A percentile compares a stretch with the other conserved stretches of the same genome.
Evolutionary conservation across 768 basidiomycete species (phyloP).

Genomic region (Tulasnella sp.): DNA sequence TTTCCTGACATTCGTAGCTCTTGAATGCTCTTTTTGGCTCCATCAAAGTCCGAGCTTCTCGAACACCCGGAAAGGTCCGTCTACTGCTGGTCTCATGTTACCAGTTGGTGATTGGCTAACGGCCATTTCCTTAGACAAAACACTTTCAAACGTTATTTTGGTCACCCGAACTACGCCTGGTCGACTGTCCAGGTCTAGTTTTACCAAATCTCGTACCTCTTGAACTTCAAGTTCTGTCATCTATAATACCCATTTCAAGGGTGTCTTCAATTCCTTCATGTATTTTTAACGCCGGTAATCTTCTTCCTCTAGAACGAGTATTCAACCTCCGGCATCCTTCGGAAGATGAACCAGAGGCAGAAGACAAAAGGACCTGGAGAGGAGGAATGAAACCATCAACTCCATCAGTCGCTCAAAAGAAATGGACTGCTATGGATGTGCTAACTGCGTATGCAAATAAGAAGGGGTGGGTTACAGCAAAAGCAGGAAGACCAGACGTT

Average conservation of each 20-base stretch:
- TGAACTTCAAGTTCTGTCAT: conserved; percentile 54
- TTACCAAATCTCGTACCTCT: conserved; percentile 73
- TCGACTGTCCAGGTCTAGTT: conserved; percentile 92
- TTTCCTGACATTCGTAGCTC: conserved; percentile 37
- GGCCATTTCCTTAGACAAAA: conserved; percentile 48
- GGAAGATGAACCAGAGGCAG: conserved; percentile 25
- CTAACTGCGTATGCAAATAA: conserved; percentile 61
- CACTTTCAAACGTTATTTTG: conserved; percentile 91
- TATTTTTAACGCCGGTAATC: conserved; percentile 49
- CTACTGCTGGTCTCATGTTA: background rate
- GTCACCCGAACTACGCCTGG: conserved; percentile 73
- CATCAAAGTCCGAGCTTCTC: conserved; percentile 65
- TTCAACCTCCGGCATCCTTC: conserved; percentile 45
- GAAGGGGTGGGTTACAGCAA: conserved; percentile 81
- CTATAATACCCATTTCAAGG: conserved; percentile 65
- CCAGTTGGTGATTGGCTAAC: too few species aligned
- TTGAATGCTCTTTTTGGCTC: conserved; percentile 82
- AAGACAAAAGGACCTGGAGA: conserved; percentile 74
- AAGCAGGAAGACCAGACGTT: conserved; percentile 78
- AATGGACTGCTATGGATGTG: conserved; percentile 82
- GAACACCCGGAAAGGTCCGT: conserved; percentile 71
- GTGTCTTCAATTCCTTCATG: conserved; percentile 77
- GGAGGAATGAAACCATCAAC: conserved; percentile 25
- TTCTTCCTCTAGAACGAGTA: conserved; percentile 67
- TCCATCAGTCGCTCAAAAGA: conserved; percentile 1